These are phyloP conservation scores for Pyrenochaeta sp. DNA, from an alignment of 2,329 filamentous ascomycete genomes.

Conservation along the genomic window DNA sequence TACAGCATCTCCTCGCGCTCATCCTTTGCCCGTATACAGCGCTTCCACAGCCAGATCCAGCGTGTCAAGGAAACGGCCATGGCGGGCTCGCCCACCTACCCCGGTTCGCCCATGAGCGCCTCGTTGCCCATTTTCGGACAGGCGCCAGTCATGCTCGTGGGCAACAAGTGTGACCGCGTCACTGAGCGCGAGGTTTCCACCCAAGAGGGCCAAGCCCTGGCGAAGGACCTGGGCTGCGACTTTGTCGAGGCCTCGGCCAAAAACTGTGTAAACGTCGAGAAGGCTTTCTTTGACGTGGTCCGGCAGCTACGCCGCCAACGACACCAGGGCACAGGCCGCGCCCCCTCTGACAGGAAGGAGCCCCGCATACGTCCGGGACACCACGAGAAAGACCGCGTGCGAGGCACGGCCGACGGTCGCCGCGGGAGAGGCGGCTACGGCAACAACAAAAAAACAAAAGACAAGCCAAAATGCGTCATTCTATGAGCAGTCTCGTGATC, in stretches of 20 bases:
- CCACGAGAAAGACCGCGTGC: conserved; percentile 26
- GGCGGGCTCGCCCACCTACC: conserved; percentile 76
- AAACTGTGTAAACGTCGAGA: conserved; percentile 98
- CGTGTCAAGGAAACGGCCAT: conserved; percentile 89
- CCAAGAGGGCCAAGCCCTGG: conserved; percentile 91
- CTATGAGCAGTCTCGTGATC: no score
- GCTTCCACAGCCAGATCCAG: conserved; percentile 96
- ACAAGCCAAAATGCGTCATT: conserved; percentile 46
- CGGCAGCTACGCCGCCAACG: conserved; percentile 86
- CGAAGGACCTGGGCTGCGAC: conserved; percentile 90
- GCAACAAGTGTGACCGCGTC: conserved; percentile 97
- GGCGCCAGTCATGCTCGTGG: conserved; percentile 96
- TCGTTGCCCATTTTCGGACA: conserved; percentile 61
- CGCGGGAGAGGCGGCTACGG: conserved; percentile 23
- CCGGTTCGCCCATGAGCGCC: conserved; percentile 73
- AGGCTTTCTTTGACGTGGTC: conserved; percentile 98
- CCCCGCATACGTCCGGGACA: conserved; percentile 18
- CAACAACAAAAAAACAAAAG: conserved; percentile 25
- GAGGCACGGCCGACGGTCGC: conserved; percentile 17
- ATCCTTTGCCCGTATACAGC: conserved; percentile 92
- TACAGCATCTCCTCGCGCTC: conserved; percentile 98
- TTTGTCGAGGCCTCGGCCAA: conserved; percentile 97
- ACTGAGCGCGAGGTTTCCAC: conserved; percentile 96
- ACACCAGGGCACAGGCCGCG: conserved; percentile 53
- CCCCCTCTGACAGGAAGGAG: conserved; percentile 22